A percentile compares a stretch with the other conserved stretches of the same genome.
Conservation (phyloP, 148 eudicot species). For the Limonium bicolor region DNA sequence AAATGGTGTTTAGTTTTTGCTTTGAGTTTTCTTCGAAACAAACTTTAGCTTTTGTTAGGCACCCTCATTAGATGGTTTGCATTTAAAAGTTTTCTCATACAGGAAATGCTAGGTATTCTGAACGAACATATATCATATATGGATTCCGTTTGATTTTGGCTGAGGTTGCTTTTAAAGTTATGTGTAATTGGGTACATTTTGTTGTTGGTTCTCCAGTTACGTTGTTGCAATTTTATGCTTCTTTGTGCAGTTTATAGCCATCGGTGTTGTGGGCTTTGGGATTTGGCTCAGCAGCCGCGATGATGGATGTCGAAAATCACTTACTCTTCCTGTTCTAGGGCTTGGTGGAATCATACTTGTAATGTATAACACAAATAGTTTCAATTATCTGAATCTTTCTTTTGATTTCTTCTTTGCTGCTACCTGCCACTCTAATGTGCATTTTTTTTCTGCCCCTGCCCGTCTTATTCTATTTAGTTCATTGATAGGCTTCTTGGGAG, state of each 20-base stretch:
- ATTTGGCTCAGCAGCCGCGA: slow-evolving; percentile 86
- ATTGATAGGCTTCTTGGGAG: slow-evolving; percentile 78
- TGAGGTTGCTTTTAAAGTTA: no score
- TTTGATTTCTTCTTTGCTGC: not conserved
- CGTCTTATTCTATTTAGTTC: slow-evolving; percentile 38
- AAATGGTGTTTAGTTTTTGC: no score
- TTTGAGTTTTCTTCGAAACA: no score
- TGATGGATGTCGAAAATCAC: slow-evolving; percentile 77
- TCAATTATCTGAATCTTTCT: not conserved
- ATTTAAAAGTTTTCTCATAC: no score
- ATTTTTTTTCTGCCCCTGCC: not conserved
- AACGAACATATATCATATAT: no score
- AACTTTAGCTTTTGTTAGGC: no score
- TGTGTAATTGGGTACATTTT: no score
- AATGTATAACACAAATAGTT: slow-evolving; percentile 26
- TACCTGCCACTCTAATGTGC: not conserved
- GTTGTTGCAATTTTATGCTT: no score
- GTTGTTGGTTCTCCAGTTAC: no score
- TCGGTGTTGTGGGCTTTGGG: slow-evolving; percentile 68
- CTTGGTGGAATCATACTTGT: slow-evolving; percentile 74
- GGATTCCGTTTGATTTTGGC: no score
- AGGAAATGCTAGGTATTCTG: no score
- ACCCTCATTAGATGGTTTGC: no score
- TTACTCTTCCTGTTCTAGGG: slow-evolving; percentile 85
- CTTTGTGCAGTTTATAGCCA: slow-evolving; percentile 58